Conservation (phyloP, 257 asterid species). For the Solanum neorickii region DNA sequence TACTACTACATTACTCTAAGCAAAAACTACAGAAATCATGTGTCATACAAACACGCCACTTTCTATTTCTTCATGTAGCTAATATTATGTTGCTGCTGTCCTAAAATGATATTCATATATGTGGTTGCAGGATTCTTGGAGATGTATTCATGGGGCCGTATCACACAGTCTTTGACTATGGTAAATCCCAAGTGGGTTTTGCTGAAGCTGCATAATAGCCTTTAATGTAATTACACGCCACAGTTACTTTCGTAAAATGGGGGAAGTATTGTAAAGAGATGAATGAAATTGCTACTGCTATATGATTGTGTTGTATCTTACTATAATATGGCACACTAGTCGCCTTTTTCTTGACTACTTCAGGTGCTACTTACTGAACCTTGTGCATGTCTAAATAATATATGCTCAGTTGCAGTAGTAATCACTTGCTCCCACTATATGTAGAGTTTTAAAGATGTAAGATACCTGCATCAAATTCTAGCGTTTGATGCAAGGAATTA, state of each 20-base stretch:
- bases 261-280: background rate
- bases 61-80: background rate
- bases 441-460: background rate
- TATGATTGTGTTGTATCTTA: background rate
- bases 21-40: background rate
- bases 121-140: constrained; percentile 80
- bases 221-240: background rate
- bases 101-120: background rate
- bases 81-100: background rate
- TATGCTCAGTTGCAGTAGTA: background rate
- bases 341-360: background rate
- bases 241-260: background rate
- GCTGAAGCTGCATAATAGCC: constrained; percentile 58
- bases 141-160: constrained; percentile 94
- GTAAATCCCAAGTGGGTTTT: constrained; percentile 77
- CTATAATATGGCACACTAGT: background rate
- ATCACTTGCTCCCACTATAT: background rate
- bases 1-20: background rate
- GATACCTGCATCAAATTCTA: background rate
- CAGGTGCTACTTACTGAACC: background rate
- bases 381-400: background rate
- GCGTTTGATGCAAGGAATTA: background rate
- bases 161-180: constrained; percentile 85
- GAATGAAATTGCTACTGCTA: background rate
- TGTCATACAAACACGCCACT: background rate